A percentile compares a stretch with the other conserved stretches of the same genome.
Evolutionary conservation across 208 protist genomes (phyloP).

Genomic region (Crithidia expoeki): DNA sequence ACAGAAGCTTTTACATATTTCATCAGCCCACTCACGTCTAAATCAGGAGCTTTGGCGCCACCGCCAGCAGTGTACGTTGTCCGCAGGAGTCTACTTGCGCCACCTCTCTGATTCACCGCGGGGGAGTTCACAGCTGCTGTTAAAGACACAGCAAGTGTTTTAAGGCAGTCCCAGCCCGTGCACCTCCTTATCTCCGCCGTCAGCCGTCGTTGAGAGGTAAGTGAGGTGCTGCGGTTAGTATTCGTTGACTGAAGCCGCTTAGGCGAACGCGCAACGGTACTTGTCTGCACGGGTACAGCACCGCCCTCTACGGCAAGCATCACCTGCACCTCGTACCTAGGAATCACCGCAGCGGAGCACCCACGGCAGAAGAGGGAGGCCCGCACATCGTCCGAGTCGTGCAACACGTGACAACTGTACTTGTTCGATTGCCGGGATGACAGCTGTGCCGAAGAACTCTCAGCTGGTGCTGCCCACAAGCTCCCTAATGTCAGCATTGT

Average conservation of each 20-base stretch:
- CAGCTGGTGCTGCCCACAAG: neutral
- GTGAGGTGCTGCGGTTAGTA: neutral
- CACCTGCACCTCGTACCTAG: slow-evolving; percentile 4
- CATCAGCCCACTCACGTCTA: no score
- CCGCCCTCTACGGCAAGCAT: slow-evolving; percentile 7
- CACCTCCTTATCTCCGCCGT: neutral
- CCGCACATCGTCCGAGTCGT: neutral
- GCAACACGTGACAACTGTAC: no score
- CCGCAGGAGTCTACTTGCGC: no score
- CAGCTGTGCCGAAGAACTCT: neutral
- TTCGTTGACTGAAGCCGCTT: neutral
- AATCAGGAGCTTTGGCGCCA: no score
- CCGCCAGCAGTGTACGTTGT: no score
- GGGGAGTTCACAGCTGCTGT: no score
- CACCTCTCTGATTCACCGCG: no score
- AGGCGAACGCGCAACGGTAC: neutral
- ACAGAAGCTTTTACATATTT: no score
- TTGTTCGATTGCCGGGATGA: no score
- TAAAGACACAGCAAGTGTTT: neutral
- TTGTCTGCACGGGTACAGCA: neutral
- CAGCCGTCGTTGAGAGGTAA: neutral
- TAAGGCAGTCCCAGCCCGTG: neutral
- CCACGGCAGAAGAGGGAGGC: slow-evolving; percentile 15
- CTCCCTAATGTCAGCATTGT: neutral
- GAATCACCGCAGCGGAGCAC: slow-evolving; percentile 28